Base-by-base conservation (phyloP, 805 yeast genomes). In the Komagataella phaffii region DNA sequence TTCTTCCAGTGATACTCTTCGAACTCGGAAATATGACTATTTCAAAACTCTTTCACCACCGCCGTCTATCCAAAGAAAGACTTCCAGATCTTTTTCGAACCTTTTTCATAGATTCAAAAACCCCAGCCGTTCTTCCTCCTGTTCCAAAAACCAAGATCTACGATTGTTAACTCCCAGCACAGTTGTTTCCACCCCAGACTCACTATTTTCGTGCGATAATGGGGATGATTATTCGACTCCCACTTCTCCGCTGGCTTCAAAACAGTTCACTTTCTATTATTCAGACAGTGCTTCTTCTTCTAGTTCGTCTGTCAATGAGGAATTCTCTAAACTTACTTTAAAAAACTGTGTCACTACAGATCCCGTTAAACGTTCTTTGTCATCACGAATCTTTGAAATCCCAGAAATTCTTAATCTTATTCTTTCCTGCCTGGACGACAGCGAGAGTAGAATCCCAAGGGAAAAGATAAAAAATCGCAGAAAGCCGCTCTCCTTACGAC, bases 351-450 rank as follows among this genome's bases (percentile, higher is more conserved):
- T 10, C 5, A 10, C 40, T 30, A 30, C n/a, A 30, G 40, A 30
- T 3, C 40, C 40, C 10, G 40, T 30, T 6, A 30, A 30, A 18
- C 24, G 21, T 18, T 45, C 47, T 45, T 14, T 14, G 17, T 21
- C 21, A 3, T 24, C 47, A 36, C 43, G 49, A 14, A 83, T 88
- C 7, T 84, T 88, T 59, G 70, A 73, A 50, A 80, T 84, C 43
- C 96, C 96, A 0, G 96, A 88, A 63, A 82, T 88, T 50, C 69
- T 88, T 14, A 64, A 71, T 54, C 71, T 73, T 51, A 85, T 88
- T 10, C 64, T 87, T 19, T 67, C 70, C 23, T 79, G 71, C 60
- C 83, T 84, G 52, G 64, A 68, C 23, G 77, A 73, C 54, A 64
- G 60, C 49, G 47, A 53, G 18, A 69, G 74, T 1, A 61, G 65